Conservation (phyloP, 768 basidiomycete species). For the Sporobolomyces pararoseus region DNA sequence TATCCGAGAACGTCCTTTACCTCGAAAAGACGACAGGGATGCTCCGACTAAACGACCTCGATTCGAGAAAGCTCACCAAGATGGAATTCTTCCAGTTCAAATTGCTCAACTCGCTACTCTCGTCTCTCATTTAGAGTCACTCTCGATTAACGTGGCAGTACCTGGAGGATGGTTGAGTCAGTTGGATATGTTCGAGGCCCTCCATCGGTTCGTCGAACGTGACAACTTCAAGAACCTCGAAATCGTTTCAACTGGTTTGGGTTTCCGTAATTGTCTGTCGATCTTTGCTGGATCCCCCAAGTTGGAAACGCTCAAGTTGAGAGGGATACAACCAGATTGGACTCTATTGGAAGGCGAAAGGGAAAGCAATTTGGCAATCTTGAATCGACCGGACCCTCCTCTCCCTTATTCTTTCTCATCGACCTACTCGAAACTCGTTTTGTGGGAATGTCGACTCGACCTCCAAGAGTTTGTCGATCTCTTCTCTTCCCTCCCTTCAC, state of each 20-base stretch:
- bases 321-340: neutral
- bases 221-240: neutral
- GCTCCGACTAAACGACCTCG: neutral
- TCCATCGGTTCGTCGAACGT: neutral
- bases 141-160: neutral
- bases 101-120: neutral
- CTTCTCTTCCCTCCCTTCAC: neutral
- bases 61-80: neutral
- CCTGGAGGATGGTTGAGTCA: neutral
- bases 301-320: neutral
- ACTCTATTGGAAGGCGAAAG: neutral
- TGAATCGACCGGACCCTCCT: neutral
- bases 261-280: neutral
- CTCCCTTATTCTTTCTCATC: neutral
- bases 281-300: neutral
- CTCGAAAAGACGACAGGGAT: neutral
- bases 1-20: neutral
- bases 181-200: neutral
- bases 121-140: neutral
- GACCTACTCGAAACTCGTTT: neutral
- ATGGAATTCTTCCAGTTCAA: neutral
- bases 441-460: neutral
- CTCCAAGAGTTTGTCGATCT: neutral
- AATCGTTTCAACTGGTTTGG: neutral
- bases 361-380: neutral